Base-by-base conservation (phyloP, 192 early-diverging fungal genomes). In the Glomus cerebriforme region DNA sequence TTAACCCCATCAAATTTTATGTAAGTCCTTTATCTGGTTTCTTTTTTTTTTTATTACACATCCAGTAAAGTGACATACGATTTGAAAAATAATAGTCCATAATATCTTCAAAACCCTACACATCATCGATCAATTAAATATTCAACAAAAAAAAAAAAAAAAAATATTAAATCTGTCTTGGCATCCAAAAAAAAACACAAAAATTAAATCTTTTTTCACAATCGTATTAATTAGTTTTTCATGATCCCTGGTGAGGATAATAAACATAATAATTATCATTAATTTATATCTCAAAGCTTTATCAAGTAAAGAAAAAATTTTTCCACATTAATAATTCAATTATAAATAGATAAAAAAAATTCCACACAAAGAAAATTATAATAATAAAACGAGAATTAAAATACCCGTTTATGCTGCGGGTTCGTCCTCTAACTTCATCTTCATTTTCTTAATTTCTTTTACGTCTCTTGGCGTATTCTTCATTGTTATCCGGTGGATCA, bases 401-500 rank as follows among this genome's bases (percentile, higher is more conserved):
- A 43, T 43, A 43, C 39, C 39, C 39, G 39, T 43, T 43, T 43
- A 22, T 54, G 19, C 49, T 54, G 17, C 15, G 49, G 49, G 49
- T 43, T 43, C 49, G 15, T 54, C 19, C 17, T 6, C 6, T 22
- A 19, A 54, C 19, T 54, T 6, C 49, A 54, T 22, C 49, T 22
- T 54, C 49, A 54, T 4, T 54, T 54, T 26, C 19, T 49, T 39
- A 72, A 47, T 47, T 72, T 24, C 37, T 72, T 39, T 72, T 72
- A 22, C 66, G 26, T 39, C 74, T 31, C 35, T 39, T 59, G 39
- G 2, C 39, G 3, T 45, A 43, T 10, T 75, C 26, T 22, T 62
- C 74, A 15, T 15, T 63, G 24, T 63, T 63, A 19, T 75, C 74
- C 27, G 74, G 60, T 39, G 74, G 74, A 75, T 75, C 74, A 12